Base-by-base conservation (phyloP, 345 rosid species). In the Aquilaria sinensis region DNA sequence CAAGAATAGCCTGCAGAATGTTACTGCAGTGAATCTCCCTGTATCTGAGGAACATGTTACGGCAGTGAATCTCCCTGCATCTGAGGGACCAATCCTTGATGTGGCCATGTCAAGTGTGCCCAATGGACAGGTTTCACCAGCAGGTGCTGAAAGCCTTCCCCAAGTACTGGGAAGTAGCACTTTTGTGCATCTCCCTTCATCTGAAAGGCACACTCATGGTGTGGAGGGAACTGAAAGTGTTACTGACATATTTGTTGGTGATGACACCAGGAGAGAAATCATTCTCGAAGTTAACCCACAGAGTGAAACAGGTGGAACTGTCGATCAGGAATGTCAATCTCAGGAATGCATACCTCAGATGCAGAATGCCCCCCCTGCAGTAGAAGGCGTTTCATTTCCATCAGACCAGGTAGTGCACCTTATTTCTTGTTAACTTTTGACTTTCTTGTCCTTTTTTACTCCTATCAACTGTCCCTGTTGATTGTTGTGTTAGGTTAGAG, bases 91-190 rank as follows among this genome's bases (percentile, higher is more conserved):
- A 61, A 29, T 16, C 60, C 51, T 63, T 58, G 57, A 45, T 64
- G 41, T n/a, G 37, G 52, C 72, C 51, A 58, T 43, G 15, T 47
- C 51, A 56, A 37, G 64, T 47, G 56, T 51, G 16, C 73, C 67
- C 64, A 62, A 63, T 62, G 67, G 57, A 66, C 78, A 73, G 56
- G 70, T 58, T 68, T 55, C 53, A 58, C 61, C 34, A 37, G 56
- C 5, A 34, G 57, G 45, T 29, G 61, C 57, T 63, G 76, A 64
- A 68, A 58, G 56, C 66, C 60, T 61, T 61, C 47, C 37, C 61
- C 7, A 37, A 37, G 43, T 37, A 37, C 5, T 37, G 43, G 43
- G 8, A 37, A 4, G 43, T 37, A 37, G 43, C 43, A 37, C 5
- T 37, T 9, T 37, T 37, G 43, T 23, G 23, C 23, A 23, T 23